Conservation (phyloP, 1,139 yeast species). For the Zhuliangozyma blackwelliae region DNA sequence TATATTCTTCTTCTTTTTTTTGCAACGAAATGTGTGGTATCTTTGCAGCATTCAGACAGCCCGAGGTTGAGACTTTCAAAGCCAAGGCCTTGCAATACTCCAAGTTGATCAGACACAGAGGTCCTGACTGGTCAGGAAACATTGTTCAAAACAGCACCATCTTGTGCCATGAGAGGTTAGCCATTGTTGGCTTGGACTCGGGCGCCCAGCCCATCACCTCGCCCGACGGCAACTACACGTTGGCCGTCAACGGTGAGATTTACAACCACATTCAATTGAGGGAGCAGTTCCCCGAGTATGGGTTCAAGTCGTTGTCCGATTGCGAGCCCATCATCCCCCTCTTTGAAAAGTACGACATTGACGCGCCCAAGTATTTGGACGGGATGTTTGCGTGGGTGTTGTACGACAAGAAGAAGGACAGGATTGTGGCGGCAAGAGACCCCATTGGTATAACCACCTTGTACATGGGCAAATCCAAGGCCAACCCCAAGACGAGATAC, state of each 20-base stretch:
- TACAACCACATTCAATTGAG: conserved; percentile 93
- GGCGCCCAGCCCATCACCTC: conserved; percentile 97
- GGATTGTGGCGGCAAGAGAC: conserved; percentile 95
- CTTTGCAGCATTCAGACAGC: conserved; percentile 85
- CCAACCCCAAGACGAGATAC: conserved; percentile 69
- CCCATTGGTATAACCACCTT: conserved; percentile 96
- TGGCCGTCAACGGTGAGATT: conserved; percentile 96
- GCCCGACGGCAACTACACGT: conserved; percentile 63
- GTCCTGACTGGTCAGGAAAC: conserved; percentile 99
- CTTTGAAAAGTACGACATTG: conserved; percentile 78
- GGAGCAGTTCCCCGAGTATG: conserved; percentile 65
- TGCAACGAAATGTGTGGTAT: conserved; percentile 96
- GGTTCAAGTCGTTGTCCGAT: conserved; percentile 83
- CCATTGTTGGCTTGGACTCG: conserved; percentile 90
- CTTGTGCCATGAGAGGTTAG: conserved; percentile 90
- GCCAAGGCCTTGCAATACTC: conserved; percentile 84
- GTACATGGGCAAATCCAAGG: conserved; percentile 84
- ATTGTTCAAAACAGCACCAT: conserved; percentile 70
- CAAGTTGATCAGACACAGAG: conserved; percentile 94
- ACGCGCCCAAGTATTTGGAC: conserved; percentile 88
- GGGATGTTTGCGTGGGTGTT: conserved; percentile 98
- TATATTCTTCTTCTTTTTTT: background rate
- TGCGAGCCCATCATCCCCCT: conserved; percentile 97
- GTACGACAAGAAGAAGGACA: conserved; percentile 77
- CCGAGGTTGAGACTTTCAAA: conserved; percentile 76